phyloP scores from a whole-genome alignment of 208 protist genomes.

The Zelonia costaricensis region DNA sequence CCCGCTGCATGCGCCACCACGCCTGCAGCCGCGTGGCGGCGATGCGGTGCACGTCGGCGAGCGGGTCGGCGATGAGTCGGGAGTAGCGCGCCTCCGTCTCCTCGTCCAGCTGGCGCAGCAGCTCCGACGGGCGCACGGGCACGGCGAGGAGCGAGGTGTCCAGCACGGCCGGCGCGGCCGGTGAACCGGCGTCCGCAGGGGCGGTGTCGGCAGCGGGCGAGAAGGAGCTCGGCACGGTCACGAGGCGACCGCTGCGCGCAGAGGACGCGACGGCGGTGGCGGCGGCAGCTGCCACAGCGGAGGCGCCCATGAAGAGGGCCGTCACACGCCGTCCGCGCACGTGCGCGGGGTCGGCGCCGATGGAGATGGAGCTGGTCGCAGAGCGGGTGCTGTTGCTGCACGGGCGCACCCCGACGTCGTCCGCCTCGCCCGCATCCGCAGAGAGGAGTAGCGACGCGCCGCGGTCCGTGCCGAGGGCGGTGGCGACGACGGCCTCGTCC shows the following conservation, averaged over 20 bases:
- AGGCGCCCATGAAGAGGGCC: constrained; percentile 12
- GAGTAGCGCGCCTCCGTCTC: constrained; percentile 32
- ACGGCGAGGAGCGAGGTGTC: not conserved
- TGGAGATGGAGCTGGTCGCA: not conserved
- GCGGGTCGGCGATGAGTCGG: constrained; percentile 14
- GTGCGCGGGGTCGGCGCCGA: not conserved
- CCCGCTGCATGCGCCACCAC: constrained; percentile 25
- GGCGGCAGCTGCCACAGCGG: not conserved
- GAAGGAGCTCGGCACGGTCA: not conserved
- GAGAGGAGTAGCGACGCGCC: no score
- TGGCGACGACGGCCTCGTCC: not conserved
- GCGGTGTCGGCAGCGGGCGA: not conserved
- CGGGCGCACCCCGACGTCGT: not conserved
- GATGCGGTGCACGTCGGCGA: constrained; percentile 14
- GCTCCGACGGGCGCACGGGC: constrained; percentile 20
- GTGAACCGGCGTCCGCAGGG: not conserved
- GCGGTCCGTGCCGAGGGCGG: no score
- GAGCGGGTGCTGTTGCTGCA: not conserved
- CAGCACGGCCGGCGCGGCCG: not conserved
- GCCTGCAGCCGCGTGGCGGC: constrained; percentile 15
- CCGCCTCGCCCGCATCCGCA: no score
- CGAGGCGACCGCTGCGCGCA: not conserved
- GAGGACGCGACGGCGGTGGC: not conserved
- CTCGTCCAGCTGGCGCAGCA: constrained; percentile 24
- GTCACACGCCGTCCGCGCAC: constrained; percentile 11